Conservation (phyloP, 345 rosid species). For the Ailanthus altissimus region DNA sequence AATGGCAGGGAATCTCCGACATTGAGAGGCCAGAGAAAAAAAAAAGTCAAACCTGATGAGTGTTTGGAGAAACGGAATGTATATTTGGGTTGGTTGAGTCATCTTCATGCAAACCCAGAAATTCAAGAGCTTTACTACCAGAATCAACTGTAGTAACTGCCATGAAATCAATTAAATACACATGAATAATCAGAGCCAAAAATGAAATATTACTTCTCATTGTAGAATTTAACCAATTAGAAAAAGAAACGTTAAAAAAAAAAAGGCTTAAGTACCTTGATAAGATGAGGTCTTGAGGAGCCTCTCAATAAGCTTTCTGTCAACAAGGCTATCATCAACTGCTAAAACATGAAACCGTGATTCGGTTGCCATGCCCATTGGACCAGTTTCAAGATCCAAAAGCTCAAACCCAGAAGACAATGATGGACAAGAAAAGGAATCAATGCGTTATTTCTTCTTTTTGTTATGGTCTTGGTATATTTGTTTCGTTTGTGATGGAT, state of each 20-base stretch:
- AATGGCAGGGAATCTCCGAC: background rate
- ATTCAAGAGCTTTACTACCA: slow-evolving; percentile 66
- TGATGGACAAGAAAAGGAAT: too few relatives aligned
- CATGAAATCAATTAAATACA: background rate
- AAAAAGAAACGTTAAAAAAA: background rate
- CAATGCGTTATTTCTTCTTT: too few relatives aligned
- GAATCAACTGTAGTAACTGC: slow-evolving; percentile 82
- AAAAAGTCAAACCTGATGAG: slow-evolving; percentile 35
- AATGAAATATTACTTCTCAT: background rate
- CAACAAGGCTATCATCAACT: slow-evolving; percentile 84
- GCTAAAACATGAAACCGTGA: slow-evolving; percentile 86
- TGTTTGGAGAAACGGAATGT: slow-evolving; percentile 34
- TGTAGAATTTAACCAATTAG: background rate
- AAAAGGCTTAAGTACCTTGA: slow-evolving; percentile 49
- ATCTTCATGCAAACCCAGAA: slow-evolving; percentile 57
- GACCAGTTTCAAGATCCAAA: too few relatives aligned
- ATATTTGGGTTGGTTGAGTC: slow-evolving; percentile 29
- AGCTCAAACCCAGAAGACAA: too few relatives aligned
- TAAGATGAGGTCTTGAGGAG: slow-evolving; percentile 90
- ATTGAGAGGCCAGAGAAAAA: background rate
- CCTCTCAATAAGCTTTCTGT: slow-evolving; percentile 83
- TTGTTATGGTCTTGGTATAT: background rate
- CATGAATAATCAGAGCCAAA: background rate
- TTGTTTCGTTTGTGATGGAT: background rate
- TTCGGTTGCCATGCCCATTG: slow-evolving; percentile 35